Conservation (phyloP, 257 asterid genomes). For the Salvia hispanica region DNA sequence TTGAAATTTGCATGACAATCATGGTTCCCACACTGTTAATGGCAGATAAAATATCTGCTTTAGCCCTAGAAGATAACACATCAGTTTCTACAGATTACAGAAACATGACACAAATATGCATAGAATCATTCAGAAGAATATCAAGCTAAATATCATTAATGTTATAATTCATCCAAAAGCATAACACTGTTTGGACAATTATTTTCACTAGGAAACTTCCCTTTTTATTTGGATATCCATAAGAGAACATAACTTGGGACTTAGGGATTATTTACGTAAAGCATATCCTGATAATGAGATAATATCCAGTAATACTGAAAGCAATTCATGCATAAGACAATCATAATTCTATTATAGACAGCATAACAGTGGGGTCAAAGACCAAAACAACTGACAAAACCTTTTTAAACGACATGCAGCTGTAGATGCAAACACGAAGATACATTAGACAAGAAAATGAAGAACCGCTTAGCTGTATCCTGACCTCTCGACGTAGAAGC, state of each 20-base stretch:
- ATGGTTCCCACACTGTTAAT: conserved; percentile 14
- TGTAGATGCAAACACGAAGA: conserved; percentile 12
- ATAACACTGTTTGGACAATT: conserved; percentile 1
- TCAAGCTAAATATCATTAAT: conserved; percentile 1
- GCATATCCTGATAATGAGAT: conserved; percentile 18
- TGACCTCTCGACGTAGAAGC: conserved; percentile 95
- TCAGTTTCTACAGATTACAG: background rate
- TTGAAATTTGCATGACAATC: background rate
- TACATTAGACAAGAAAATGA: conserved; percentile 25
- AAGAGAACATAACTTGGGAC: background rate
- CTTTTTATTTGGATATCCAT: conserved; percentile 8
- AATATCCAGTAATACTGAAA: background rate
- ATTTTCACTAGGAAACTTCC: background rate
- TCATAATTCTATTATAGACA: conserved; percentile 1
- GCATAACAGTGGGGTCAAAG: background rate
- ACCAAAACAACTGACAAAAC: conserved; percentile 9
- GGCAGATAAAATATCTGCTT: conserved; percentile 2
- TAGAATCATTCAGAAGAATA: conserved; percentile 17
- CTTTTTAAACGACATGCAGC: conserved; percentile 24
- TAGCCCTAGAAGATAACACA: conserved; percentile 20
- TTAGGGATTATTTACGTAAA: conserved; percentile 10
- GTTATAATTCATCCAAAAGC: conserved; percentile 5
- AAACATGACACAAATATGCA: background rate
- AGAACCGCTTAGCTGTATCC: conserved; percentile 28
- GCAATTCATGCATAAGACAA: conserved; percentile 14